These are phyloP conservation scores for Pulicaria dysenterica DNA, from an alignment of 129 eudicot species.

Conservation along the genomic window DNA sequence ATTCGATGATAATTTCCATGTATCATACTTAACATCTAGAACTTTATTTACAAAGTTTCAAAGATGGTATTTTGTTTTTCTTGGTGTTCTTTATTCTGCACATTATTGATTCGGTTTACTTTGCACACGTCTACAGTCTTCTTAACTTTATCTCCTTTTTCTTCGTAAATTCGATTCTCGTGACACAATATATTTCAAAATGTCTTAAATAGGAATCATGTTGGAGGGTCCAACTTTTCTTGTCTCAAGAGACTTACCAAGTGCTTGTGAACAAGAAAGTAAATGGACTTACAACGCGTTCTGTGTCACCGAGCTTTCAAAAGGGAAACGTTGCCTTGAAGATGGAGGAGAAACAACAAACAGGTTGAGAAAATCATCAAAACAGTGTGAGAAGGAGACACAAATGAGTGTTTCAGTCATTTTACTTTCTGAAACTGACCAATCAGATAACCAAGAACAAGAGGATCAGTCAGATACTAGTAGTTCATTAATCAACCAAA, in stretches of 20 bases:
- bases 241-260: slow-evolving; percentile 52
- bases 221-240: slow-evolving; percentile 53
- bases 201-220: slow-evolving; percentile 28
- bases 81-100: slow-evolving; percentile 27
- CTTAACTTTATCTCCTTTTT: slow-evolving; percentile 6
- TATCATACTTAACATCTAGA: background rate
- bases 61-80: slow-evolving; percentile 18
- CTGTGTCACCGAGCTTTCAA: slow-evolving; percentile 38
- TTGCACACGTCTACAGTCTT: slow-evolving; percentile 10
- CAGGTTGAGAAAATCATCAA: slow-evolving; percentile 33
- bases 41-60: slow-evolving; percentile 11
- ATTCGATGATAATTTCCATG: slow-evolving; percentile 12
- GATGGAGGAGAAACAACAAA: slow-evolving; percentile 26
- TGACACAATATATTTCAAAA: background rate
- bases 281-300: slow-evolving; percentile 50
- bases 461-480: slow-evolving; percentile 47
- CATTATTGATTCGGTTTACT: slow-evolving; percentile 26
- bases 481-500: slow-evolving; percentile 50
- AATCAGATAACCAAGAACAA: slow-evolving; percentile 23
- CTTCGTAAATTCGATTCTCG: slow-evolving; percentile 13
- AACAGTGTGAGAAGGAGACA: slow-evolving; percentile 22
- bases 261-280: slow-evolving; percentile 54
- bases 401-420: slow-evolving; percentile 1
- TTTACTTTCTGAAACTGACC: slow-evolving; percentile 34
- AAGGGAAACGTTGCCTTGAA: slow-evolving; percentile 47